Percentiles rank a stretch among this genome's conserved stretches.
Conservation (phyloP, 306 rosid species). For the Clitoria ternatea region DNA sequence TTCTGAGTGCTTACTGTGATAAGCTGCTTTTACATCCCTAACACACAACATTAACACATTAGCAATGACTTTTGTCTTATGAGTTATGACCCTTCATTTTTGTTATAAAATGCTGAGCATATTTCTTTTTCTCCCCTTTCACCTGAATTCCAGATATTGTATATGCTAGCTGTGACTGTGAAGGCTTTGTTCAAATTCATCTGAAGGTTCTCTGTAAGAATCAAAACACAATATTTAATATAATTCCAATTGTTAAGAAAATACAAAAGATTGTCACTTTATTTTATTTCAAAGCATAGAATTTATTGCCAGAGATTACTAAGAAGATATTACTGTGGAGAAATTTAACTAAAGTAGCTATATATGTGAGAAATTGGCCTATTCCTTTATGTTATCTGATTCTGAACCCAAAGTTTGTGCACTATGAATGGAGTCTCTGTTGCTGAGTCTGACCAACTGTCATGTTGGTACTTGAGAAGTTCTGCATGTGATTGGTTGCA, state of each 20-base stretch:
- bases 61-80: neutral
- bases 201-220: neutral
- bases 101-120: neutral
- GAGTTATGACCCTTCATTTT: neutral
- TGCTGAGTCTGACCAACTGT: neutral
- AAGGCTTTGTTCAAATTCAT: conserved; percentile 1
- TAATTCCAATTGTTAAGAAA: neutral
- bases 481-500: neutral
- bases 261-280: neutral
- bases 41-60: neutral
- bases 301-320: neutral
- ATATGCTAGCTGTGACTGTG: neutral
- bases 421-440: neutral
- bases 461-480: neutral
- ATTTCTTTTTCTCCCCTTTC: neutral
- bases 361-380: neutral
- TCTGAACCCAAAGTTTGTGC: neutral
- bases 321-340: neutral
- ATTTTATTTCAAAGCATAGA: neutral
- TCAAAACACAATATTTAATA: neutral
- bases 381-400: neutral
- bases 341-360: neutral
- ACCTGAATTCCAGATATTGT: neutral
- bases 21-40: neutral
- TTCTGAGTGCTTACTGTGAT: neutral